Conservation (phyloP, 2,329 filamentous ascomycete species). For the Trichoderma atroviride region DNA sequence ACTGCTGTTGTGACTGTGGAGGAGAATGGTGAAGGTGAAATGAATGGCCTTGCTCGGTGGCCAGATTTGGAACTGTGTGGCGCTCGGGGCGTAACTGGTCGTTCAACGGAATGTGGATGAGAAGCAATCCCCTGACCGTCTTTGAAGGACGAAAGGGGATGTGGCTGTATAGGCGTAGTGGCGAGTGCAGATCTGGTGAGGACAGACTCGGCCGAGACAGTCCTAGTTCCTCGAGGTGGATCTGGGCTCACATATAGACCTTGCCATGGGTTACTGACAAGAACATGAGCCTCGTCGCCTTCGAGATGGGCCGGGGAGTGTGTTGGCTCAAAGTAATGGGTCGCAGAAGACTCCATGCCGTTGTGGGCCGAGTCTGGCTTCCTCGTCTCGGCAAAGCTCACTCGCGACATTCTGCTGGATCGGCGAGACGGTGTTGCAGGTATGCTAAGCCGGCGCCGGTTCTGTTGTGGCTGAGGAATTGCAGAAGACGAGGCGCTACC, state of each 20-base stretch:
- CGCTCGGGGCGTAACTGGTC: slow-evolving; percentile 37
- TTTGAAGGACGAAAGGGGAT: slow-evolving; percentile 39
- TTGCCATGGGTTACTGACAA: slow-evolving; percentile 51
- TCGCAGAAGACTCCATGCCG: slow-evolving; percentile 42
- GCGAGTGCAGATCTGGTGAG: slow-evolving; percentile 32
- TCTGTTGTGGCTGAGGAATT: neutral
- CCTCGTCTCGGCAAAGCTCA: slow-evolving; percentile 47
- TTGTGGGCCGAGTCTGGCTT: slow-evolving; percentile 43
- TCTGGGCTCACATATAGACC: slow-evolving; percentile 39
- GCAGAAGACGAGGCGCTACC: slow-evolving; percentile 31
- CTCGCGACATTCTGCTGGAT: slow-evolving; percentile 52
- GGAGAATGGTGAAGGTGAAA: slow-evolving; percentile 62
- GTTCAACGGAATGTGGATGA: slow-evolving; percentile 32
- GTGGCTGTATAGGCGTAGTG: slow-evolving; percentile 35
- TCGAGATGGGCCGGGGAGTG: slow-evolving; percentile 40
- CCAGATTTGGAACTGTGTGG: slow-evolving; percentile 37
- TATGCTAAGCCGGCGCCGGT: slow-evolving; percentile 27
- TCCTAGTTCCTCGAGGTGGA: slow-evolving; percentile 42
- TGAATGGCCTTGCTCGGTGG: slow-evolving; percentile 50
- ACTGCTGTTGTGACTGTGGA: slow-evolving; percentile 62
- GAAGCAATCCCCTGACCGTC: slow-evolving; percentile 31
- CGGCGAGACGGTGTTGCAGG: slow-evolving; percentile 46
- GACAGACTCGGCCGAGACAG: slow-evolving; percentile 43
- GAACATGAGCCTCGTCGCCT: slow-evolving; percentile 43
- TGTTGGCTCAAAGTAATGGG: slow-evolving; percentile 39